Evolutionary conservation across 164 flowering plant genomes (phyloP).

Genomic region (Aristolochia contorta): DNA sequence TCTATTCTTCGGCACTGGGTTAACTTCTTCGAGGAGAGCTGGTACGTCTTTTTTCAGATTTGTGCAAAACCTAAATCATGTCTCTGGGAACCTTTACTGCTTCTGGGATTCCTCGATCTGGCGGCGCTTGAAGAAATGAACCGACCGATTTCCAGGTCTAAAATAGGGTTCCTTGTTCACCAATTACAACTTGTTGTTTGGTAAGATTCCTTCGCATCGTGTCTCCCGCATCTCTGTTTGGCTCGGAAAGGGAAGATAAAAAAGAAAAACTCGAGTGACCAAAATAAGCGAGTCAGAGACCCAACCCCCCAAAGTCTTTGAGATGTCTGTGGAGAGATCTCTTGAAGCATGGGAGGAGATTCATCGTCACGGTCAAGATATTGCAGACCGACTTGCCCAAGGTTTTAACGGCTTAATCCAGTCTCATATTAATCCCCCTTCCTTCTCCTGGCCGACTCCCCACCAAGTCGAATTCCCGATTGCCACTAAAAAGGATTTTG

Average conservation of each 20-base stretch:
- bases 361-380: constrained; percentile 84
- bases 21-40: too few species aligned
- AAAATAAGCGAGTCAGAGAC: neutral
- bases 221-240: neutral
- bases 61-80: too few species aligned
- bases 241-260: neutral
- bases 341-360: constrained; percentile 99
- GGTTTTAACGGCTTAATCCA: constrained; percentile 70
- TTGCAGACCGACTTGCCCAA: constrained; percentile 81
- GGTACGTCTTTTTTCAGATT: too few species aligned
- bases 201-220: too few species aligned
- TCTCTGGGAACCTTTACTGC: too few species aligned
- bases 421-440: constrained; percentile 54
- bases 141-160: too few species aligned
- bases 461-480: constrained; percentile 49
- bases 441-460: constrained; percentile 69
- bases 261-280: neutral
- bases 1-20: too few species aligned
- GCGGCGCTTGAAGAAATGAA: too few species aligned
- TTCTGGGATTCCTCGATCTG: too few species aligned
- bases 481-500: constrained; percentile 35
- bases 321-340: constrained; percentile 76
- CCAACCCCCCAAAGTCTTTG: neutral
- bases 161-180: too few species aligned
- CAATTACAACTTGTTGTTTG: too few species aligned